These are phyloP conservation scores for Silene coronaria DNA, from an alignment of 179 eudicot species.

Conservation along the genomic window DNA sequence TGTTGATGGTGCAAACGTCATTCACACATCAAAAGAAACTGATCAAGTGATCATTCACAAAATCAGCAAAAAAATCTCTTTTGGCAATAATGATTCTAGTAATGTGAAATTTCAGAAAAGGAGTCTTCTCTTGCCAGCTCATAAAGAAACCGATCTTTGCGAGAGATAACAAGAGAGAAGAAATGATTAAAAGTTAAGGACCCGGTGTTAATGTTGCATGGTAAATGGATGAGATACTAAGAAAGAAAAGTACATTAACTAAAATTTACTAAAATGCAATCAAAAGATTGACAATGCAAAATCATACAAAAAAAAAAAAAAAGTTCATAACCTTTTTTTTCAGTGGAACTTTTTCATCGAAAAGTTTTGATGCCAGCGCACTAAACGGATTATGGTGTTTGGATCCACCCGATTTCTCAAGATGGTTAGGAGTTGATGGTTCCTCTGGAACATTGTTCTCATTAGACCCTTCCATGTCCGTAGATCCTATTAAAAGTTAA, in stretches of 20 bases:
- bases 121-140: neutral
- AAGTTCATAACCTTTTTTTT: conserved; percentile 32
- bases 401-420: conserved; percentile 18
- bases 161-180: neutral
- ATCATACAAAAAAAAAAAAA: neutral
- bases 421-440: conserved; percentile 30
- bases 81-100: neutral
- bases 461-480: conserved; percentile 20
- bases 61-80: neutral
- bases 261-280: neutral
- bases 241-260: neutral
- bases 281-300: neutral
- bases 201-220: neutral
- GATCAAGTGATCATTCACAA: neutral
- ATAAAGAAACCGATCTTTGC: neutral
- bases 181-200: no score
- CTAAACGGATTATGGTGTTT: conserved; percentile 28
- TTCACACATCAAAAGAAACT: neutral
- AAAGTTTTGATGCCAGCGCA: conserved; percentile 33
- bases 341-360: conserved; percentile 35
- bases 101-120: neutral
- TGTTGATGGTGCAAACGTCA: neutral
- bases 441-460: conserved; percentile 24
- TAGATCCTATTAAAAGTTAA: conserved; percentile 17
- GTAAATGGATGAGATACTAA: neutral